Evolutionary conservation across 2,329 filamentous ascomycete genomes (phyloP).

Genomic region (Aspergillus proliferans): DNA sequence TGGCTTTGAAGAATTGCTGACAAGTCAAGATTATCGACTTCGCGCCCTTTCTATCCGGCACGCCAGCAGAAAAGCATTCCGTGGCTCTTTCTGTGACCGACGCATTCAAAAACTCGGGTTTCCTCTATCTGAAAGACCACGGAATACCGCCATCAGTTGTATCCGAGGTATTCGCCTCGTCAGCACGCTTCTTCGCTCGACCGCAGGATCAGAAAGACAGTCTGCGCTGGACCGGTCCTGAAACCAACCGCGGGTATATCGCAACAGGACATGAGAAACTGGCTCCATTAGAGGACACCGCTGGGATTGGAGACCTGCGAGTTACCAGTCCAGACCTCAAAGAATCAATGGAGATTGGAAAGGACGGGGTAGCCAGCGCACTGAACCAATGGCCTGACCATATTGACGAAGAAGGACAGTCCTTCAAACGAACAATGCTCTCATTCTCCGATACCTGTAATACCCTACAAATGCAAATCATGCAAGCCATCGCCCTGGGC

Average conservation of each 20-base stretch:
- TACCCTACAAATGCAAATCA: slow-evolving; percentile 66
- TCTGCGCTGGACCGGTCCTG: slow-evolving; percentile 64
- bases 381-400: slow-evolving; percentile 73
- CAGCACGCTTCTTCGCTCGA: slow-evolving; percentile 65
- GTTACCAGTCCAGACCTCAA: slow-evolving; percentile 48
- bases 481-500: slow-evolving; percentile 78
- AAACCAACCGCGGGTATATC: slow-evolving; percentile 69
- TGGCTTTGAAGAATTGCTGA: background rate
- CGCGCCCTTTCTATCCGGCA: slow-evolving; percentile 61
- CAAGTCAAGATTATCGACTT: slow-evolving; percentile 67
- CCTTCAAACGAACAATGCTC: slow-evolving; percentile 67
- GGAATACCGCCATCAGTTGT: slow-evolving; percentile 59
- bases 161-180: slow-evolving; percentile 58
- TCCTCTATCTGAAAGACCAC: slow-evolving; percentile 81
- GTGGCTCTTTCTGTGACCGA: slow-evolving; percentile 67
- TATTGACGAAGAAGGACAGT: slow-evolving; percentile 47
- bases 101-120: slow-evolving; percentile 80
- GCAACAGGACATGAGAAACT: slow-evolving; percentile 67
- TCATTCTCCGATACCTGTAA: slow-evolving; percentile 71
- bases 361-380: slow-evolving; percentile 53
- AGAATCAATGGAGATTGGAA: slow-evolving; percentile 57
- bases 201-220: slow-evolving; percentile 57
- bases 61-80: slow-evolving; percentile 52
- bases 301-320: slow-evolving; percentile 55
- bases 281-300: slow-evolving; percentile 49